Evolutionary conservation across 192 early-diverging fungal genomes (phyloP), one percentile per base, ranked within the genome.

Genomic region (Endogone sp.): DNA sequence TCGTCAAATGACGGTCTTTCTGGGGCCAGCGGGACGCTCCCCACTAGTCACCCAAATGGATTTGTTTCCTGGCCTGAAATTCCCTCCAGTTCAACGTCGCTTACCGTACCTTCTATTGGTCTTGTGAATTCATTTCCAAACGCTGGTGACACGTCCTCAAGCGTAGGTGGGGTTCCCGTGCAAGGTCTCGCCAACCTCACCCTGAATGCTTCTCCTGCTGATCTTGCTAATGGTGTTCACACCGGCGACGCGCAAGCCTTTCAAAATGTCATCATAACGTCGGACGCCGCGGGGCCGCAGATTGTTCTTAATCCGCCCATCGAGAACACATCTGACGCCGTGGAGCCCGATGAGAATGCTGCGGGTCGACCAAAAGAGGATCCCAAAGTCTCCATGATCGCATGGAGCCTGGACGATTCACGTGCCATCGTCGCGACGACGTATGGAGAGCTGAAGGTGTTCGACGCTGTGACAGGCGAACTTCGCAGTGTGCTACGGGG

Each of bases 331-430:
- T 28, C 22, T 10, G 22, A 60, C 21, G 59, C 27, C 2, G 59
- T 60, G 10, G 59, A 60, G 8, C 6, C 59, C 44, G 22, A 69
- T 60, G 67, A 16, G 66, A 74, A 28, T 71, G 6, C 71, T 68
- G 28, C 57, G 63, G 56, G 10, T 24, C 60, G 61, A 28, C 22
- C 32, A 2, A 70, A 56, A 76, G 56, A 78, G 16, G 56, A 62
- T 22, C 66, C 72, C 3, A 73, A 82, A 25, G 78, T 89, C 24
- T 86, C 86, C 28, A 89, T 90, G 76, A 85, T 92, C 4, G 80
- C 85, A 2, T 97, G 92, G 91, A 81, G 81, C 22, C 66, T 83
- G 55, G 89, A 97, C 73, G 91, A 92, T 68, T 63, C 73, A 2
- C 65, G 77, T 44, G 82, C 92, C 10, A 79, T 95, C 56, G 78